Evolutionary conservation across 176 grass and related monocot species (phyloP).

Genomic region (Dactylis glomerata): DNA sequence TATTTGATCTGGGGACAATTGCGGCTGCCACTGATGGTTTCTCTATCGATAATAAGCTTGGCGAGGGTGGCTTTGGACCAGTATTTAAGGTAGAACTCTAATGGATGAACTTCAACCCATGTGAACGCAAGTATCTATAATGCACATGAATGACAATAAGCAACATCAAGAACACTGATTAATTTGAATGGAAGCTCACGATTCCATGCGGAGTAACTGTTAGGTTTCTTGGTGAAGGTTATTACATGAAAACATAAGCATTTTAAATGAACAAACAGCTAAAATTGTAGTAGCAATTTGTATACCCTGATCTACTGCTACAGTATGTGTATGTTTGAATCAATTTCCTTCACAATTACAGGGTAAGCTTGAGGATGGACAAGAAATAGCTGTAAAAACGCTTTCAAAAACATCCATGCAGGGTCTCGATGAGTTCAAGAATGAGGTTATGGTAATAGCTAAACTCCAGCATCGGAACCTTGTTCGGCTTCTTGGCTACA

Average conservation of each 20-base stretch:
- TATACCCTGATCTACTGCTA: background rate
- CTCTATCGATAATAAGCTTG: slow-evolving; percentile 57
- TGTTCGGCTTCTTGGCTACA: slow-evolving; percentile 66
- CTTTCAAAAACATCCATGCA: slow-evolving; percentile 60
- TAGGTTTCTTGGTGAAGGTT: too few relatives aligned
- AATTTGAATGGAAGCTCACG: background rate
- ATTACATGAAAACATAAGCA: background rate
- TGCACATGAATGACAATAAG: background rate
- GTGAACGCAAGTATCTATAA: background rate
- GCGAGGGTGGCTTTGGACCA: slow-evolving; percentile 66
- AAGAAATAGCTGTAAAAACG: slow-evolving; percentile 79
- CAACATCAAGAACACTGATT: background rate
- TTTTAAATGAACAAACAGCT: background rate
- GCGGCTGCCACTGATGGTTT: slow-evolving; percentile 56
- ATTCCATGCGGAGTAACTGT: too few relatives aligned
- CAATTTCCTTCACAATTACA: slow-evolving; percentile 25
- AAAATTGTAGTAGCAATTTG: background rate
- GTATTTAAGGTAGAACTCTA: slow-evolving; percentile 47
- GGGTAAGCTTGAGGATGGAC: slow-evolving; percentile 64
- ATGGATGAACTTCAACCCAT: background rate
- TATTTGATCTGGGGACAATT: slow-evolving; percentile 56
- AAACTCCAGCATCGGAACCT: slow-evolving; percentile 76
- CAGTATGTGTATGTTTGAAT: background rate
- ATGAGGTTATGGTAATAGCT: slow-evolving; percentile 59
- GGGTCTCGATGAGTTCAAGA: slow-evolving; percentile 70